phyloP scores from a whole-genome alignment of 805 yeast genomes.

The Candida sanyiensis region DNA sequence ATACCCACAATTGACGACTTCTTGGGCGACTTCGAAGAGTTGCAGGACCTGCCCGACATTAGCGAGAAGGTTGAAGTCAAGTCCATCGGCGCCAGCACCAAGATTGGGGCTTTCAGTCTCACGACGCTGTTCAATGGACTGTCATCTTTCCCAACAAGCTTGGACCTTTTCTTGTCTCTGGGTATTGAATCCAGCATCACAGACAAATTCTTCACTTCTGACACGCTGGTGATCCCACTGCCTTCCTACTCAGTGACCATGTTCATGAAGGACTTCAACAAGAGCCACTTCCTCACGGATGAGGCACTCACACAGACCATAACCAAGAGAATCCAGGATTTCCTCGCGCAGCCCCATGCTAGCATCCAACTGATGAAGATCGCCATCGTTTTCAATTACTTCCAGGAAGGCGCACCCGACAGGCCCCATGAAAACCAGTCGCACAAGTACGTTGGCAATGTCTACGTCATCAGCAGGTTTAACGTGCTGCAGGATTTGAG shows the following conservation, averaged over 20 bases:
- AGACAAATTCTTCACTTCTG: constrained; percentile 13
- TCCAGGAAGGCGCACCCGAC: constrained; percentile 22
- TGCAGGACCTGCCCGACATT: constrained; percentile 14
- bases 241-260: constrained; percentile 20
- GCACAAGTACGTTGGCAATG: constrained; percentile 25
- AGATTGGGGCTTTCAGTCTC: constrained; percentile 16
- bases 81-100: constrained; percentile 17
- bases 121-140: constrained; percentile 16
- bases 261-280: constrained; percentile 22
- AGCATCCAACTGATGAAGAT: constrained; percentile 17
- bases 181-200: constrained; percentile 16
- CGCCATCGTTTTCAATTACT: constrained; percentile 17
- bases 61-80: constrained; percentile 13
- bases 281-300: constrained; percentile 17
- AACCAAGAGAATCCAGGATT: constrained; percentile 16
- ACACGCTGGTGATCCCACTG: constrained; percentile 22
- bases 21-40: constrained; percentile 23
- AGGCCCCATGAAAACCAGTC: constrained; percentile 22
- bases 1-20: constrained; percentile 22
- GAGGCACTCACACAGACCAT: constrained; percentile 15
- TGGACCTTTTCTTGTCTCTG: constrained; percentile 21
- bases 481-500: constrained; percentile 18
- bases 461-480: constrained; percentile 19
- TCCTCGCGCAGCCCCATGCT: constrained; percentile 15
- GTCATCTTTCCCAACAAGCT: constrained; percentile 19